phyloP scores from a whole-genome alignment of 805 yeast genomes.

The Myxozyma geophila region DNA sequence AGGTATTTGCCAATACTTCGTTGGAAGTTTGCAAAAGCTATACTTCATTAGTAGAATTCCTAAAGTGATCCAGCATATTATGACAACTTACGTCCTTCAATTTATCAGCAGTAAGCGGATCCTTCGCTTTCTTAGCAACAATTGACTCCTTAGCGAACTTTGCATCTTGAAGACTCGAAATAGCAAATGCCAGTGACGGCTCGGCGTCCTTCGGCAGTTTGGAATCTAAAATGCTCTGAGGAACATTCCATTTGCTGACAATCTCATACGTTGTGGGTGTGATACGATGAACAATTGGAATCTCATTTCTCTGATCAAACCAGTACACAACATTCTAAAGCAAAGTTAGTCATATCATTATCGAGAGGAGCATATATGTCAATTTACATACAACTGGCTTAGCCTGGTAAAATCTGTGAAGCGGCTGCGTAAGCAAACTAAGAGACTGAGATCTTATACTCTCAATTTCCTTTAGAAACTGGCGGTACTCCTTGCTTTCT shows the following conservation, averaged over 20 bases:
- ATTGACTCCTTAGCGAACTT: conserved; percentile 43
- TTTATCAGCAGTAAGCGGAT: conserved; percentile 10
- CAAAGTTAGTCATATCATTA: not conserved
- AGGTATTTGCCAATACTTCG: conserved; percentile 24
- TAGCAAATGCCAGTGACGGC: conserved; percentile 41
- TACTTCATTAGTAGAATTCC: conserved; percentile 26
- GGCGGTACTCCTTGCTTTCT: conserved; percentile 59
- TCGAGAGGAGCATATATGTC: not conserved
- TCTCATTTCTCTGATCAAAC: conserved; percentile 52
- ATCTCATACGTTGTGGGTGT: conserved; percentile 58
- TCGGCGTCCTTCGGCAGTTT: conserved; percentile 41
- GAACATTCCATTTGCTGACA: conserved; percentile 46
- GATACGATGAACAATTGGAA: conserved; percentile 57
- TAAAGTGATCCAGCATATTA: not conserved
- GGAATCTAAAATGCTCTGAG: conserved; percentile 30
- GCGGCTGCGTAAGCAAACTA: conserved; percentile 68
- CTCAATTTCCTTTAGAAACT: conserved; percentile 50
- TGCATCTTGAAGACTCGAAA: conserved; percentile 45
- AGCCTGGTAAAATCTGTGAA: conserved; percentile 84
- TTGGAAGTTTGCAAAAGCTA: conserved; percentile 16
- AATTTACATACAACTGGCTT: conserved; percentile 20
- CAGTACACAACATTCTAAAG: conserved; percentile 52
- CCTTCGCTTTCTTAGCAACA: conserved; percentile 16
- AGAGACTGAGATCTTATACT: conserved; percentile 62
- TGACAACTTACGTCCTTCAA: conserved; percentile 1